Conservation (phyloP, 352 stramenopile species). For the Phytophthora fragariae region DNA sequence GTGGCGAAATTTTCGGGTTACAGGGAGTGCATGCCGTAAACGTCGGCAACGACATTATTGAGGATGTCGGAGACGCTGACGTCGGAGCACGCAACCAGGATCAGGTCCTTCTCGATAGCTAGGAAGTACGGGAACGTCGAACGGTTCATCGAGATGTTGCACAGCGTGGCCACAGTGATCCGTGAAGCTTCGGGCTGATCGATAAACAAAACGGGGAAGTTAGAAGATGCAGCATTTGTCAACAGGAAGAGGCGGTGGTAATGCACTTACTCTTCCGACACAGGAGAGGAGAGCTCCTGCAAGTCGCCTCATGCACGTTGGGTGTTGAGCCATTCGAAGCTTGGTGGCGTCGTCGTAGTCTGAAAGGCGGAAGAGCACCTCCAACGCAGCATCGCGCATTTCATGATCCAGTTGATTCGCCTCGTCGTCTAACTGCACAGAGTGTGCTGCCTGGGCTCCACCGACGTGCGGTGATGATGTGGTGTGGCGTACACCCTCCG, state of each 20-base stretch:
- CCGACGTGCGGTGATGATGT: conserved; percentile 40
- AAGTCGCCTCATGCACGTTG: conserved; percentile 66
- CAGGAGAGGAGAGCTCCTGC: conserved; percentile 69
- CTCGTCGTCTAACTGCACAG: conserved; percentile 46
- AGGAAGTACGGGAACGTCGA: conserved; percentile 81
- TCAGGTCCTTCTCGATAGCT: conserved; percentile 79
- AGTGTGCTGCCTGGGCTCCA: conserved; percentile 34
- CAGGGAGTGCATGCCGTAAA: conserved; percentile 86
- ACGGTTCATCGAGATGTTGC: conserved; percentile 83
- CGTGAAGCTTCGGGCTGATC: conserved; percentile 73
- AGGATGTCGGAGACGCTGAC: conserved; percentile 82
- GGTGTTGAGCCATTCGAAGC: conserved; percentile 74
- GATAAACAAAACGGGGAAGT: conserved; percentile 17
- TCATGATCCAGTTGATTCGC: conserved; percentile 70
- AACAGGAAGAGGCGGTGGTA: background rate
- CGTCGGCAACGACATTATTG: conserved; percentile 82
- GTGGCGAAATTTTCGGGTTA: conserved; percentile 39
- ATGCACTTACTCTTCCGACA: conserved; percentile 64
- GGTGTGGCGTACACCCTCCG: conserved; percentile 65
- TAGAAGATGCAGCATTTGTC: background rate
- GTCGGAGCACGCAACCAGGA: conserved; percentile 78
- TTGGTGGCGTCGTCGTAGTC: conserved; percentile 69
- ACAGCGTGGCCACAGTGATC: conserved; percentile 73
- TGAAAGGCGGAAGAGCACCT: conserved; percentile 79
- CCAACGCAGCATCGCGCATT: conserved; percentile 75